Evolutionary conservation across 768 basidiomycete species (phyloP), one percentile per base, ranked within the genome.

Genomic region (Dentipellis fragilis): DNA sequence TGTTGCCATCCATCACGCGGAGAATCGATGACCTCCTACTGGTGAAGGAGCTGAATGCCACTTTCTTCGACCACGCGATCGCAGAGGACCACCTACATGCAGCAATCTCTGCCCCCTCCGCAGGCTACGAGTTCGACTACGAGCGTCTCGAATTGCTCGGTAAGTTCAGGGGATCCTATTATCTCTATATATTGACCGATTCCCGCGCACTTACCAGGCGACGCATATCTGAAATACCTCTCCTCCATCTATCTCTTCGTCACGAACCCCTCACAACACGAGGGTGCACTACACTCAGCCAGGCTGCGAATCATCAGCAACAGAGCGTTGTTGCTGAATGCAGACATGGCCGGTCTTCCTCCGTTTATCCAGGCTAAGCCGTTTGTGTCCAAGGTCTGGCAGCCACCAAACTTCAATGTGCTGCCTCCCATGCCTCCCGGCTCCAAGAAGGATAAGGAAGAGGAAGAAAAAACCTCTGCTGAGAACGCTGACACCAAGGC

Each of bases 121-220:
- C 82, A 36, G 78, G 79, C 34, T 74, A 79, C 49, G 88, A 87
- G 60, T 75, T 76, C 57, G 79, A 93, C 70, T 93, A 93, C 67
- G 89, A 94, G 69, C 81, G 91, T 37, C 70, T 92, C 48, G 92
- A 93, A 66, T 74, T 92, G 51, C 76, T 93, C 14, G 91, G 89
- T 90, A 62, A 57, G 42, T 23, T 9, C 17, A 38, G 10, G 10
- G 38, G 39, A 9, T 14, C 10, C 34, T 22, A 11, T 29, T 6
- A 3, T 29, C 48, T 19, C 14, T 19, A 19, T 42, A 45, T 6
- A 54, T 54, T 19, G 48, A 51, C 37, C 29, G 11, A 54, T 40
- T 36, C 42, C 42, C 21, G 58, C 46, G 4, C 17, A 22, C 29
- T 6, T 29, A 35, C 29, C 61, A 83, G 90, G 91, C 34, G 92